Conservation (phyloP, 2,329 filamentous ascomycete species). For the Pseudocercospora fuligena region DNA sequence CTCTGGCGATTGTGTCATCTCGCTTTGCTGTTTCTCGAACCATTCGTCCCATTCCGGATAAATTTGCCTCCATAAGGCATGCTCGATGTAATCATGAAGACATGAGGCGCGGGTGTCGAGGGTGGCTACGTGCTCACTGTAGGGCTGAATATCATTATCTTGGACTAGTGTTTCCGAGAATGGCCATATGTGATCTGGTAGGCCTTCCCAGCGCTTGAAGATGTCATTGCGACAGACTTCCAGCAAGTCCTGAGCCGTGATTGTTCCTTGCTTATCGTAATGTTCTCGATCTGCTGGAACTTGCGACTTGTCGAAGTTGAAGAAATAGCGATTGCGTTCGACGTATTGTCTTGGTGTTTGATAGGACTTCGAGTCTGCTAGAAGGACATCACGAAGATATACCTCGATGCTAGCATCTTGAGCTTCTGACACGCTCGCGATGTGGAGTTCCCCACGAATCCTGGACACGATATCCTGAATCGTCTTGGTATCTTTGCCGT, state of each 20-base stretch:
- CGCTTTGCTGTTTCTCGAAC: neutral
- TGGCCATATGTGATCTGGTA: neutral
- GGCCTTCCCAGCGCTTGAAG: neutral
- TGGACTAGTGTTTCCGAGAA: neutral
- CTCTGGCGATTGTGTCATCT: slow-evolving; percentile 10
- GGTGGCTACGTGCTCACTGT: neutral
- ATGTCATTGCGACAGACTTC: neutral
- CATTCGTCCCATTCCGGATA: neutral
- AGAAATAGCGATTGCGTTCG: slow-evolving; percentile 63
- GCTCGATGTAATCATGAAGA: slow-evolving; percentile 7
- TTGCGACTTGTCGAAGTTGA: slow-evolving; percentile 42
- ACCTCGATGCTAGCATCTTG: slow-evolving; percentile 40
- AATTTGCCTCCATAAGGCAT: neutral
- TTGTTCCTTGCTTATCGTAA: slow-evolving; percentile 13
- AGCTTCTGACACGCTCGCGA: neutral
- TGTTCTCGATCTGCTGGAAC: slow-evolving; percentile 17
- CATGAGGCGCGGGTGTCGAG: neutral
- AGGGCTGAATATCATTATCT: neutral
- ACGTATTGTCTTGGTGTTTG: slow-evolving; percentile 61
- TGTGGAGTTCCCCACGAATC: slow-evolving; percentile 9
- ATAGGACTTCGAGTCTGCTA: slow-evolving; percentile 62
- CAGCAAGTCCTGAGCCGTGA: slow-evolving; percentile 9
- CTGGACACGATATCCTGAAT: slow-evolving; percentile 44
- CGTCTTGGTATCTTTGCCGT: slow-evolving; percentile 36
- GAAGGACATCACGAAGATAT: slow-evolving; percentile 58